Percentiles rank a stretch among this genome's conserved stretches.
phyloP scores from a whole-genome alignment of 805 yeast genomes.

The Lipomyces mesembrius region DNA sequence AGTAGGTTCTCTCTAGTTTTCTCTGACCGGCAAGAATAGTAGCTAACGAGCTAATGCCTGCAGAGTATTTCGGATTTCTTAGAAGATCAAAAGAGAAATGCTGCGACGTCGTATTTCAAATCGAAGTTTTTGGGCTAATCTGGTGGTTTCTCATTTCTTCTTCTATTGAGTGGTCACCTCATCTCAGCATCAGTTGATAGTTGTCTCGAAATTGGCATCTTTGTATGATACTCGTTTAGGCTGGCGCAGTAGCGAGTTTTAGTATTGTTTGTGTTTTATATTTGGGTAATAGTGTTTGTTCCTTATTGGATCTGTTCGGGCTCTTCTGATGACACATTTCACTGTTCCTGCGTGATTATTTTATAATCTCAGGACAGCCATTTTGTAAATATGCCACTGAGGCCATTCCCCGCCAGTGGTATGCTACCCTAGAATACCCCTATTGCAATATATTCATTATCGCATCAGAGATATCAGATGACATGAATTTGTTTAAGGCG shows the following conservation, averaged over 20 bases:
- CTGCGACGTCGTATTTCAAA: conserved; percentile 33
- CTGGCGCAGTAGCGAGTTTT: background rate
- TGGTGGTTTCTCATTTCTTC: background rate
- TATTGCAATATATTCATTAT: background rate
- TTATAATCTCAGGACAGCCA: background rate
- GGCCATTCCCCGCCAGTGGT: background rate
- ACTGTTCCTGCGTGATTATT: background rate
- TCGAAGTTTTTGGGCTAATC: conserved; percentile 21
- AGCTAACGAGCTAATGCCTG: background rate
- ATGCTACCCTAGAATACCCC: background rate
- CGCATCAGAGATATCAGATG: background rate
- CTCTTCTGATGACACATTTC: background rate
- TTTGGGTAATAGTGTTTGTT: background rate
- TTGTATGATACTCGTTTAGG: background rate
- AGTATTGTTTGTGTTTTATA: background rate
- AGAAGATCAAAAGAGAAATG: conserved; percentile 23
- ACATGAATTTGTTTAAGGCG: background rate
- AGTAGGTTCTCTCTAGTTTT: conserved; percentile 3
- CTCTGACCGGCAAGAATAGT: background rate
- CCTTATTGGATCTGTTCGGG: background rate
- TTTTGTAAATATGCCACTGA: background rate
- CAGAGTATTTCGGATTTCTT: conserved; percentile 28
- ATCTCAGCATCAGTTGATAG: background rate
- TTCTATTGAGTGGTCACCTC: too few relatives aligned
- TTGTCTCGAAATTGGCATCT: background rate